Evolutionary conservation across 805 yeast species (phyloP).

Genomic region (Metschnikowia gelsemii): DNA sequence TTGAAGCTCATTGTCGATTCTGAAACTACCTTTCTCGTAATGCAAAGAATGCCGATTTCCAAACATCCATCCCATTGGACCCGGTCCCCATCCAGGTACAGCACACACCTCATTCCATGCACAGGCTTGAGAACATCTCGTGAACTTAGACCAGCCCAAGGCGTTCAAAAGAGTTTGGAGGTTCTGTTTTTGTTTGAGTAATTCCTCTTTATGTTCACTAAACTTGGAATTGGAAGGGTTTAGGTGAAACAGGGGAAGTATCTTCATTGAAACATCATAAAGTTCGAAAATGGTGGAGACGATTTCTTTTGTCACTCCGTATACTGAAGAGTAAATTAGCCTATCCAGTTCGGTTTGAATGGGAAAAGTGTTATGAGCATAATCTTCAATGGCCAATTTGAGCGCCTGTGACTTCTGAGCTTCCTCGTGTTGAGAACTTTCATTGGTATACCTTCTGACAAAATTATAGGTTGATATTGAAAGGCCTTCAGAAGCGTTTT

Average conservation of each 20-base stretch:
- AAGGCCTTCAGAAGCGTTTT: constrained; percentile 30
- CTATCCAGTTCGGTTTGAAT: constrained; percentile 42
- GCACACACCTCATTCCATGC: constrained; percentile 50
- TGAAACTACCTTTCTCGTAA: constrained; percentile 15
- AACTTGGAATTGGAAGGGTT: constrained; percentile 8
- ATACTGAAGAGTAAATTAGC: constrained; percentile 50
- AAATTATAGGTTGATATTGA: constrained; percentile 44
- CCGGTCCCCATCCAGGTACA: constrained; percentile 57
- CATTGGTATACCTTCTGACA: constrained; percentile 43
- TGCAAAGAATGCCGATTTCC: constrained; percentile 12
- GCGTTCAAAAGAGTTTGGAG: constrained; percentile 25
- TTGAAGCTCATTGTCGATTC: constrained; percentile 17
- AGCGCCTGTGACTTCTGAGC: constrained; percentile 26
- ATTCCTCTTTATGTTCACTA: constrained; percentile 4
- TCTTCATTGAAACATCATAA: constrained; percentile 29
- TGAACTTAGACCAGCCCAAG: constrained; percentile 45
- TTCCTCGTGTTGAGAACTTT: constrained; percentile 12
- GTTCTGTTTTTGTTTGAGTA: background rate
- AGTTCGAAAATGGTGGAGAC: constrained; percentile 36
- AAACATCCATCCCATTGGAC: constrained; percentile 29
- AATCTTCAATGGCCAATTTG: constrained; percentile 44
- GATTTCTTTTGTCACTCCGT: constrained; percentile 40
- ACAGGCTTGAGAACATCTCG: constrained; percentile 44
- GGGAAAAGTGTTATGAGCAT: constrained; percentile 43
- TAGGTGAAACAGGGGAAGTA: constrained; percentile 24